Conservation (phyloP, 345 rosid genomes). For the Ailanthus altissimus region DNA sequence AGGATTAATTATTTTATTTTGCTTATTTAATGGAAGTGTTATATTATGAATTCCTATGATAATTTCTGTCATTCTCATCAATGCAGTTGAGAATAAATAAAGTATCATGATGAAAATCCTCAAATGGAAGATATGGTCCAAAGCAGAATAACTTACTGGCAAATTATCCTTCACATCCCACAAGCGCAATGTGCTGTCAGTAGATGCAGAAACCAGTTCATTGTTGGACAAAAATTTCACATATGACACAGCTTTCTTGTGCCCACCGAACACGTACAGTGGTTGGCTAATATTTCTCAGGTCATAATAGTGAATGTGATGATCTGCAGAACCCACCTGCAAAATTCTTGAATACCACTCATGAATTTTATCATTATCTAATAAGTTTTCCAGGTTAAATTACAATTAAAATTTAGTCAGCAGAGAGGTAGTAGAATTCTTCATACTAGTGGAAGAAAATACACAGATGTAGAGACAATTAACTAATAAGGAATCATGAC, state of each 20-base stretch:
- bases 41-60: background rate
- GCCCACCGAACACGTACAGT: slow-evolving; percentile 59
- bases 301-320: slow-evolving; percentile 59
- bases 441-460: background rate
- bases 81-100: background rate
- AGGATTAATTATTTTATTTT: too few species aligned
- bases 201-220: slow-evolving; percentile 67
- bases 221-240: slow-evolving; percentile 61
- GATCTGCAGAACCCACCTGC: slow-evolving; percentile 75
- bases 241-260: slow-evolving; percentile 61
- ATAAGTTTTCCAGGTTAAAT: background rate
- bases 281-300: slow-evolving; percentile 53
- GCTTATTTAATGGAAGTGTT: too few species aligned
- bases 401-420: background rate
- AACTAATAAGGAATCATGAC: too few species aligned
- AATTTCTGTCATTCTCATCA: background rate
- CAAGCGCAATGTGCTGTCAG: slow-evolving; percentile 53
- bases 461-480: background rate
- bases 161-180: slow-evolving; percentile 65
- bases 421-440: background rate
- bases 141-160: slow-evolving; percentile 38
- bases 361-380: background rate
- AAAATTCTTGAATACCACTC: slow-evolving; percentile 6
- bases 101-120: background rate
- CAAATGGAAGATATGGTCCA: background rate